Evolutionary conservation across 1,284 basidiomycete genomes (phyloP).

Genomic region (Apiotrichum domesticum): DNA sequence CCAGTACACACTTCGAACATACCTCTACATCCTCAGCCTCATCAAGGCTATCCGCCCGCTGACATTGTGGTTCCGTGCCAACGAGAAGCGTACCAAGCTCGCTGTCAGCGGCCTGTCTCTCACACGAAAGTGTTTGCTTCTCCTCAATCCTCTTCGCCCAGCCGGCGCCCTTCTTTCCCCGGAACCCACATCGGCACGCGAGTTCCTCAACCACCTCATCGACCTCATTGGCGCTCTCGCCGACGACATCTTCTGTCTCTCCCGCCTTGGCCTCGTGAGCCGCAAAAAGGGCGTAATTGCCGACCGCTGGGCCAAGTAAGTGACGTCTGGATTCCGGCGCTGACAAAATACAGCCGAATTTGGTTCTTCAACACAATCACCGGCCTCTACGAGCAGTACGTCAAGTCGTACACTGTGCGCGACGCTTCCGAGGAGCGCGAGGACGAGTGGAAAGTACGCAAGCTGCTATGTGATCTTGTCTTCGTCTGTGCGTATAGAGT

Average conservation of each 20-base stretch:
- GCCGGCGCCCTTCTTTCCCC: slow-evolving; percentile 35
- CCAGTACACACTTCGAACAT: slow-evolving; percentile 40
- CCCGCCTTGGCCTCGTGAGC: slow-evolving; percentile 32
- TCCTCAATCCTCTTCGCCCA: slow-evolving; percentile 41
- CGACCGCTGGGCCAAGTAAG: slow-evolving; percentile 39
- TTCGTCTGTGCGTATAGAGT: slow-evolving; percentile 38
- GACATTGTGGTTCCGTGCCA: slow-evolving; percentile 30
- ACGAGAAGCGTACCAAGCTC: slow-evolving; percentile 28
- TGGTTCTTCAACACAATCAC: slow-evolving; percentile 40
- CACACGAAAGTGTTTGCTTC: slow-evolving; percentile 42
- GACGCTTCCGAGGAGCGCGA: slow-evolving; percentile 11
- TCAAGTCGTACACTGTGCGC: slow-evolving; percentile 9
- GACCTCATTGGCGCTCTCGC: slow-evolving; percentile 35
- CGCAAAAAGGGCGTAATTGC: slow-evolving; percentile 23
- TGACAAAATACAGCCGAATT: slow-evolving; percentile 28
- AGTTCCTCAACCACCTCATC: slow-evolving; percentile 33
- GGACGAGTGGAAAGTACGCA: slow-evolving; percentile 34
- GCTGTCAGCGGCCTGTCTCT: slow-evolving; percentile 32
- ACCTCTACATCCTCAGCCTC: slow-evolving; percentile 38
- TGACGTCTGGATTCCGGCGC: neutral
- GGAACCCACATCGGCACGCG: slow-evolving; percentile 34
- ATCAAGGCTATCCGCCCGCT: slow-evolving; percentile 33
- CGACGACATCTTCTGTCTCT: slow-evolving; percentile 40
- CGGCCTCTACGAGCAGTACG: slow-evolving; percentile 33
- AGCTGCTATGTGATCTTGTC: slow-evolving; percentile 36